These are phyloP conservation scores for Fibroporia radiculosa DNA, from an alignment of 768 basidiomycete species.

Conservation along the genomic window DNA sequence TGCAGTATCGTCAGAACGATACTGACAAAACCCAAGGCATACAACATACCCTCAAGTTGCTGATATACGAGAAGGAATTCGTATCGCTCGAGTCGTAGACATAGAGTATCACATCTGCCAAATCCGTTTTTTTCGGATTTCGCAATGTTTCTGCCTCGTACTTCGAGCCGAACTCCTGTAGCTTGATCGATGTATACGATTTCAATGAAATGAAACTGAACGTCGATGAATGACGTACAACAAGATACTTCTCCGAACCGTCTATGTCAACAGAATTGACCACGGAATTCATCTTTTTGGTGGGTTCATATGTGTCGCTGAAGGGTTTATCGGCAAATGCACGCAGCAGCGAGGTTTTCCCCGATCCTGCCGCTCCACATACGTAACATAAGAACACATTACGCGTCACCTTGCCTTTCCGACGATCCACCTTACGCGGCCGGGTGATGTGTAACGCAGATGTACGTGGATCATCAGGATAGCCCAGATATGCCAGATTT, in stretches of 20 bases:
- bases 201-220: neutral
- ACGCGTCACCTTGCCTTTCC: slow-evolving; percentile 80
- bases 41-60: slow-evolving; percentile 76
- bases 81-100: slow-evolving; percentile 98
- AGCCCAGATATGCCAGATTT: slow-evolving; percentile 94
- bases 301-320: slow-evolving; percentile 72
- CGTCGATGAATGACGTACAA: slow-evolving; percentile 49
- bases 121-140: slow-evolving; percentile 83
- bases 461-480: slow-evolving; percentile 72
- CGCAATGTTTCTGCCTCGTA: slow-evolving; percentile 89
- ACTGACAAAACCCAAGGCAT: neutral
- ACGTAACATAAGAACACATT: slow-evolving; percentile 94
- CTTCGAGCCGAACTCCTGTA: slow-evolving; percentile 96
- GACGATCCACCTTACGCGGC: slow-evolving; percentile 76
- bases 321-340: slow-evolving; percentile 84
- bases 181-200: slow-evolving; percentile 34
- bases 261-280: slow-evolving; percentile 94
- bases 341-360: slow-evolving; percentile 83
- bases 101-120: slow-evolving; percentile 91
- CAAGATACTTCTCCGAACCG: slow-evolving; percentile 92
- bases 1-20: slow-evolving; percentile 27
- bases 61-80: slow-evolving; percentile 98
- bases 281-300: slow-evolving; percentile 82
- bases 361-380: slow-evolving; percentile 91
- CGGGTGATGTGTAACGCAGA: slow-evolving; percentile 80